phyloP scores from a whole-genome alignment of 805 yeast genomes.

The Jamesozyma jinghongensis region DNA sequence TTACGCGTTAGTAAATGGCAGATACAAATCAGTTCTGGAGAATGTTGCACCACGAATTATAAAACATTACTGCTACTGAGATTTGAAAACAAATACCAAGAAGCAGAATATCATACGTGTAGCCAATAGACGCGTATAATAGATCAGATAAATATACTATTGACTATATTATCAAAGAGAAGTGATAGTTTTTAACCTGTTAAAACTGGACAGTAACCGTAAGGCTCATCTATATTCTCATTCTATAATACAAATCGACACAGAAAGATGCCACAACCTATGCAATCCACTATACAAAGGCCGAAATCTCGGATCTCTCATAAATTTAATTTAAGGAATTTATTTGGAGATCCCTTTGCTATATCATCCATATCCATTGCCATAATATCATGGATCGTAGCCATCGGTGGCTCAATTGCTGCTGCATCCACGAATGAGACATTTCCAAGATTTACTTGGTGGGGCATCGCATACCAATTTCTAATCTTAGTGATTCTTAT shows the following conservation, averaged over 20 bases:
- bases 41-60: too few relatives aligned
- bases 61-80: too few relatives aligned
- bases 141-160: not conserved
- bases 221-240: not conserved
- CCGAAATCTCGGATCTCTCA: constrained; percentile 16
- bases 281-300: constrained; percentile 20
- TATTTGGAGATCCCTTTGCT: constrained; percentile 81
- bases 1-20: too few relatives aligned
- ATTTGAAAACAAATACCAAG: too few relatives aligned
- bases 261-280: constrained; percentile 13
- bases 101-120: too few relatives aligned
- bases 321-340: constrained; percentile 35
- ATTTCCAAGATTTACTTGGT: constrained; percentile 88
- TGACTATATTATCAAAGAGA: not conserved
- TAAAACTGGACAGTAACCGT: not conserved
- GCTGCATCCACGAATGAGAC: constrained; percentile 31
- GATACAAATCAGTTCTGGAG: too few relatives aligned
- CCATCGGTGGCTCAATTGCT: constrained; percentile 78
- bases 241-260: too few relatives aligned
- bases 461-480: constrained; percentile 84
- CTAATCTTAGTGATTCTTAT: constrained; percentile 45
- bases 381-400: constrained; percentile 73
- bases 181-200: not conserved
- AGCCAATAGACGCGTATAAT: not conserved
- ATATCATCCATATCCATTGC: constrained; percentile 71